Evolutionary conservation across 2,329 filamentous ascomycete species (phyloP).

Genomic region (Setomelanomma holmii): DNA sequence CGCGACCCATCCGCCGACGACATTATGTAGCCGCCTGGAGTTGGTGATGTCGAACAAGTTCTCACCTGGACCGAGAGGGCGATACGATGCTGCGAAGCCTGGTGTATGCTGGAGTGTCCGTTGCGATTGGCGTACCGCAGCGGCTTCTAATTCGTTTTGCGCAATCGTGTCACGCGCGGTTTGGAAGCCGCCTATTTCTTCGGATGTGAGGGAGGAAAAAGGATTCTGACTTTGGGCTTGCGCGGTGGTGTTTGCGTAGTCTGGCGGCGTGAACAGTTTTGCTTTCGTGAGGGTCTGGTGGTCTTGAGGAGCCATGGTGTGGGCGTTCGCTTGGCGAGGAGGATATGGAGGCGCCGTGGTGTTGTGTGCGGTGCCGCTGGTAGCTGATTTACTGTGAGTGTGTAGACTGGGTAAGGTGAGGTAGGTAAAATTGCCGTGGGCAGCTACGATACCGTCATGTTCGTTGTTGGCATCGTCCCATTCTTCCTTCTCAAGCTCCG

Average conservation of each 20-base stretch:
- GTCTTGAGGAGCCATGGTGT: no score
- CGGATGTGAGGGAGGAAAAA: no score
- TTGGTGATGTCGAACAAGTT: conserved; percentile 1
- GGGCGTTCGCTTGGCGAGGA: background rate
- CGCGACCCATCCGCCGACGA: background rate
- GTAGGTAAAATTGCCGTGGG: no score
- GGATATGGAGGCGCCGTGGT: background rate
- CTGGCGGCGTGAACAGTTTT: background rate
- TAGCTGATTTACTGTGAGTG: background rate
- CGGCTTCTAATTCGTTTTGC: no score
- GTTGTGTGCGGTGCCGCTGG: background rate
- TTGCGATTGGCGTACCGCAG: no score
- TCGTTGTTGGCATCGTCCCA: no score
- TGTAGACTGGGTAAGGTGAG: background rate
- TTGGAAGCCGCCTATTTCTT: background rate
- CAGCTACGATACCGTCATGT: no score
- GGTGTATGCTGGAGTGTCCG: no score
- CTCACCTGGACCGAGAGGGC: background rate
- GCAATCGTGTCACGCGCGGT: no score
- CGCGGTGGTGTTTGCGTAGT: background rate
- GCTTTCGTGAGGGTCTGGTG: background rate
- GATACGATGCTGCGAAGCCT: background rate
- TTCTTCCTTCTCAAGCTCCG: no score
- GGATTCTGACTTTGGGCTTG: no score
- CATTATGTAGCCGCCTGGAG: background rate